Conservation (phyloP, 2,329 filamentous ascomycete genomes). For the Verticillium dahliae region DNA sequence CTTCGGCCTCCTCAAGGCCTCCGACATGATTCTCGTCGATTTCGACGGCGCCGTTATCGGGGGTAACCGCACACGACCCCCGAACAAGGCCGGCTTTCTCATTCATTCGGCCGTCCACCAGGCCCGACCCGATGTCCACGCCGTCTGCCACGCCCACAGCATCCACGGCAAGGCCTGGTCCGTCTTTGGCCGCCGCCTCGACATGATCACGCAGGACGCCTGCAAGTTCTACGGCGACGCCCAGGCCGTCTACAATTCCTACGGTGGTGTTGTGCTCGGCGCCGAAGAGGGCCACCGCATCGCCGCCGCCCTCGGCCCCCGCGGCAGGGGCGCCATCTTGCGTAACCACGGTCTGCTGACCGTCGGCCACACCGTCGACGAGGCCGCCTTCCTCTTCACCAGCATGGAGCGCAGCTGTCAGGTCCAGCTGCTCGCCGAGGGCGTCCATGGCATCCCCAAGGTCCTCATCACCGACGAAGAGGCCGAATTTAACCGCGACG, state of each 20-base stretch:
- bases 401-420: conserved; percentile 61
- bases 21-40: conserved; percentile 63
- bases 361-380: conserved; percentile 63
- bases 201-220: conserved; percentile 62
- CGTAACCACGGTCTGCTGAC: conserved; percentile 67
- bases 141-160: conserved; percentile 63
- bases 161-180: conserved; percentile 61
- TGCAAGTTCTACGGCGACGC: conserved; percentile 55
- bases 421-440: conserved; percentile 60
- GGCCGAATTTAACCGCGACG: conserved; percentile 24
- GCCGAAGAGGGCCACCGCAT: conserved; percentile 58
- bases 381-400: conserved; percentile 64
- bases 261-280: conserved; percentile 45
- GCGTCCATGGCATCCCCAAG: conserved; percentile 23
- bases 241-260: conserved; percentile 57
- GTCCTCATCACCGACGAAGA: conserved; percentile 33
- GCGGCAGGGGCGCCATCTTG: conserved; percentile 55
- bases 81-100: conserved; percentile 63
- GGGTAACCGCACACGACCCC: conserved; percentile 48
- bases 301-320: conserved; percentile 51
- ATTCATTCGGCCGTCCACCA: conserved; percentile 64
- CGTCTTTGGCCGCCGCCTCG: conserved; percentile 53
- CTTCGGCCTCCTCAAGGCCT: conserved; percentile 59
- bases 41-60: conserved; percentile 54
- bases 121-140: conserved; percentile 56